phyloP scores from a whole-genome alignment of 1,139 yeast species.

The Saccharomyces hybrid region DNA sequence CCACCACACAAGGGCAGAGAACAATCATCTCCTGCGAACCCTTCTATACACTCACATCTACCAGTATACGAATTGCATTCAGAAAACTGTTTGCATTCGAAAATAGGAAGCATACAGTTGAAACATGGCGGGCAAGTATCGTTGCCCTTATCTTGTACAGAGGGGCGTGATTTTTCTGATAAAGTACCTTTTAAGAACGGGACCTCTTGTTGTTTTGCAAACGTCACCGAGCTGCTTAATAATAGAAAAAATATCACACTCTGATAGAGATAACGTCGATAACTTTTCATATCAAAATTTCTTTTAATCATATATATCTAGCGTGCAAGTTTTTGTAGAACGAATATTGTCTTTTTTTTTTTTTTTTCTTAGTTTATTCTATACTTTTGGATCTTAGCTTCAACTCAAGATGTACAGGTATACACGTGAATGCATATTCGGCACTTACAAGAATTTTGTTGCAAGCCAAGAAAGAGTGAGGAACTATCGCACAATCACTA shows the following conservation, averaged over 20 bases:
- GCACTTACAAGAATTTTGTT: not conserved
- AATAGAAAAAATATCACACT: not conserved
- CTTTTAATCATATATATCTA: not conserved
- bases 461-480: not conserved
- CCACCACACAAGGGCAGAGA: conserved; percentile 85
- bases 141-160: conserved; percentile 14
- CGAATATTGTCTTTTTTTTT: not conserved
- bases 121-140: conserved; percentile 78
- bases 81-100: conserved; percentile 85
- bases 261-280: not conserved
- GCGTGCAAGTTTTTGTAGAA: not conserved
- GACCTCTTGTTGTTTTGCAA: not conserved
- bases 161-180: not conserved
- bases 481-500: conserved; percentile 1
- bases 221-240: not conserved
- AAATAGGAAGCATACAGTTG: conserved; percentile 88
- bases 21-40: conserved; percentile 93
- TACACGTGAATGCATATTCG: not conserved
- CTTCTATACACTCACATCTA: conserved; percentile 83
- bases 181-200: not conserved
- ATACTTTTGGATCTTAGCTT: not conserved
- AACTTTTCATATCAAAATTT: not conserved
- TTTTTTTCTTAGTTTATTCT: not conserved
- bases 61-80: conserved; percentile 82
- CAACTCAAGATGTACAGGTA: not conserved